These are phyloP conservation scores for Agapanthus africanus DNA, from an alignment of 106 monocot genomes.

Conservation along the genomic window DNA sequence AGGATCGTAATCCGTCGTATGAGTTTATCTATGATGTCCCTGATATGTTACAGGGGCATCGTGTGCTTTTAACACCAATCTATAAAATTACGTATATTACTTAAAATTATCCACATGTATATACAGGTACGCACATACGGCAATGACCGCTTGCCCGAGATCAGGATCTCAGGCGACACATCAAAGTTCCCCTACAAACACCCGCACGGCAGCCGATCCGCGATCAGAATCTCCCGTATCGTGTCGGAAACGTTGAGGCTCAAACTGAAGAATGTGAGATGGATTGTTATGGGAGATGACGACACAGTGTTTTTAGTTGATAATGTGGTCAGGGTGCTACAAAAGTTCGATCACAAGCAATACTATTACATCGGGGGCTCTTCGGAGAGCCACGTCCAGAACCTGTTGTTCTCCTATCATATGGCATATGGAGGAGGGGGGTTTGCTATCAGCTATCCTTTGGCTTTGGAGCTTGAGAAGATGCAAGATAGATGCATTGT, in stretches of 20 bases:
- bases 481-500: slow-evolving; percentile 42
- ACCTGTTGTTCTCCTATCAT: slow-evolving; percentile 42
- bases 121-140: not conserved
- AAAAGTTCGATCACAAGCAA: slow-evolving; percentile 36
- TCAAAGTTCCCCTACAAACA: slow-evolving; percentile 59
- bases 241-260: slow-evolving; percentile 69
- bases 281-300: slow-evolving; percentile 90
- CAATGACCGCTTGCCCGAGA: slow-evolving; percentile 30
- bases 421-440: slow-evolving; percentile 65
- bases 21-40: too few species aligned
- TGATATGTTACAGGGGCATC: too few species aligned
- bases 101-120: too few species aligned
- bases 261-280: slow-evolving; percentile 36
- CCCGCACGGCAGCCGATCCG: slow-evolving; percentile 67
- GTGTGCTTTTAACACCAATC: too few species aligned
- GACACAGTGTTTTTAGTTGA: slow-evolving; percentile 67
- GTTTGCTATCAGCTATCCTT: slow-evolving; percentile 40
- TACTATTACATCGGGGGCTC: slow-evolving; percentile 38
- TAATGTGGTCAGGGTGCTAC: slow-evolving; percentile 29
- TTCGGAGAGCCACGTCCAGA: slow-evolving; percentile 54
- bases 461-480: slow-evolving; percentile 22
- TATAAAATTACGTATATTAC: too few species aligned
- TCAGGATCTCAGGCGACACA: slow-evolving; percentile 60
- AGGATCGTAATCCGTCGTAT: too few species aligned
- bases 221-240: slow-evolving; percentile 75